A percentile compares a stretch with the other conserved stretches of the same genome.
Conservation (phyloP, 805 yeast species). For the Candida maris region DNA sequence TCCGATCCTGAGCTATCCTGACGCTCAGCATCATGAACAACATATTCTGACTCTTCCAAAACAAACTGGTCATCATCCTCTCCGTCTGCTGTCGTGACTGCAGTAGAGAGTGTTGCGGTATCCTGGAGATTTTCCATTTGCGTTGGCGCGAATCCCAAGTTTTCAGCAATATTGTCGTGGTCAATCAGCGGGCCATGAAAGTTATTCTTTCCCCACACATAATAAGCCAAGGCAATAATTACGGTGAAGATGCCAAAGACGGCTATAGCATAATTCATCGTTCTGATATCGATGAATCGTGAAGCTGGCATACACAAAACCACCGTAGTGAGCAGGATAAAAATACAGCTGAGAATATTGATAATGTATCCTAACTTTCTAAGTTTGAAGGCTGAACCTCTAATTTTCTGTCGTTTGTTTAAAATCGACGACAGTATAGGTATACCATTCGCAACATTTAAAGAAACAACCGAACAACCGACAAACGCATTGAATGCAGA, state of each 20-base stretch:
- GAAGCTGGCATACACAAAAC: slow-evolving; percentile 72
- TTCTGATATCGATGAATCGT: slow-evolving; percentile 43
- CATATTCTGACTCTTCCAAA: slow-evolving; percentile 12
- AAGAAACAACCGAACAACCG: slow-evolving; percentile 74
- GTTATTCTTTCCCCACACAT: slow-evolving; percentile 55
- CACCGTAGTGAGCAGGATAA: slow-evolving; percentile 57
- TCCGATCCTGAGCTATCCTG: background rate
- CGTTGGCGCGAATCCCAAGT: background rate
- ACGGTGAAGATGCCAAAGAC: slow-evolving; percentile 52
- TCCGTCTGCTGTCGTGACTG: background rate
- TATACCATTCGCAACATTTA: slow-evolving; percentile 72
- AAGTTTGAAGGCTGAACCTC: slow-evolving; percentile 66
- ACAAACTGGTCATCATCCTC: slow-evolving; percentile 12
- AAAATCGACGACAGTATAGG: slow-evolving; percentile 65
- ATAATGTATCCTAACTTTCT: slow-evolving; percentile 61
- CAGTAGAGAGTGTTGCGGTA: slow-evolving; percentile 2
- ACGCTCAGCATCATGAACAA: slow-evolving; percentile 7
- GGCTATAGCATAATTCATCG: slow-evolving; percentile 66
- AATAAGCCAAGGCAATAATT: slow-evolving; percentile 47
- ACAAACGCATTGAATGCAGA: slow-evolving; percentile 81
- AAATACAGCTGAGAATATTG: slow-evolving; percentile 54
- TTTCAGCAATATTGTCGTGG: slow-evolving; percentile 14
- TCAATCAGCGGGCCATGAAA: slow-evolving; percentile 65
- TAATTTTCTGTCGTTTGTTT: slow-evolving; percentile 55
- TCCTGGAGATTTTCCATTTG: background rate